Percentiles rank a stretch among this genome's conserved stretches.
These are phyloP conservation scores for Pseudisothecium myosuroides DNA, from an alignment of 225 moss, liverwort and hornwort species.

Conservation along the genomic window DNA sequence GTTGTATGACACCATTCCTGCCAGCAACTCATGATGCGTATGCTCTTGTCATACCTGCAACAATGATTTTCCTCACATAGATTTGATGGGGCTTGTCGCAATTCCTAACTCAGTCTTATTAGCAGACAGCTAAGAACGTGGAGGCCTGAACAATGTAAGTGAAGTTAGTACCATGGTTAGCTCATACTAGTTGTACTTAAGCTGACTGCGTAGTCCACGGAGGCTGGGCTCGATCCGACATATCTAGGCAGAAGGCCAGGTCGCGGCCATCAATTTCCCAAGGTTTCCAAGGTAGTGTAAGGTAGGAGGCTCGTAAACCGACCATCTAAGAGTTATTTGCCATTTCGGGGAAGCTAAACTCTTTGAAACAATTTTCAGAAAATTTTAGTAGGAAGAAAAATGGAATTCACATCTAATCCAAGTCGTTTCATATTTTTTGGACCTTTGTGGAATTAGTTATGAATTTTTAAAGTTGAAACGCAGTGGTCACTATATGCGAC, in stretches of 20 bases:
- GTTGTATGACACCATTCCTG: neutral
- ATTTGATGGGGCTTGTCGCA: neutral
- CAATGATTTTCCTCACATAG: neutral
- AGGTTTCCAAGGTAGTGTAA: neutral
- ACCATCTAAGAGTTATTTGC: too few species aligned
- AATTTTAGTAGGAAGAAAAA: too few species aligned
- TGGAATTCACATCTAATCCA: too few species aligned
- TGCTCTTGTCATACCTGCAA: neutral
- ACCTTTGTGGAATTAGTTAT: too few species aligned
- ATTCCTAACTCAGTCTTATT: neutral
- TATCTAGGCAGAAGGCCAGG: neutral
- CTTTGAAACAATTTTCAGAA: too few species aligned
- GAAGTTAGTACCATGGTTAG: neutral
- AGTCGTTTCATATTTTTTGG: too few species aligned
- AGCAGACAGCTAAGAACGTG: neutral
- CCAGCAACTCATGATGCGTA: neutral
- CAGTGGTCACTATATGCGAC: too few species aligned
- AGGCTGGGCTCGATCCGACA: neutral
- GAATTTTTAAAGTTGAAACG: too few species aligned
- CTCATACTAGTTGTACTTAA: neutral
- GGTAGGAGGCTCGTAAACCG: too few species aligned
- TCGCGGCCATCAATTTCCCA: neutral
- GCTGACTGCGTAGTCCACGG: neutral
- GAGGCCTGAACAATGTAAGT: neutral
- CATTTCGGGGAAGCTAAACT: too few species aligned